phyloP scores from a whole-genome alignment of 768 basidiomycete genomes.

The Lentinula sp. region DNA sequence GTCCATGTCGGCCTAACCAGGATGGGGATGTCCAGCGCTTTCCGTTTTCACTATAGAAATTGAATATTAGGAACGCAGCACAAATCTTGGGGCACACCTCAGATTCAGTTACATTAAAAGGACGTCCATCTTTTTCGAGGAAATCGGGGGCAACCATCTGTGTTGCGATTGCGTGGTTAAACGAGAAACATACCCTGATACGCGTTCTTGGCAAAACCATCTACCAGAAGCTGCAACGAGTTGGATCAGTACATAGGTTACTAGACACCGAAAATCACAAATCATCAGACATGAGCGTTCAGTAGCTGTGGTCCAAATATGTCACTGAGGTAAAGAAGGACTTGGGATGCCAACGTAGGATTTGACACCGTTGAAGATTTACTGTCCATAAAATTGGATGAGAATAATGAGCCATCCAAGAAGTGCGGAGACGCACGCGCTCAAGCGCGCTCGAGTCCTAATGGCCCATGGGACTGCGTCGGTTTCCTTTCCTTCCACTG shows the following conservation, averaged over 20 bases:
- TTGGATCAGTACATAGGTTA: neutral
- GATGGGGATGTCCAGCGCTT: neutral
- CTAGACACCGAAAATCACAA: too few species aligned
- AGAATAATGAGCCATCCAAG: too few species aligned
- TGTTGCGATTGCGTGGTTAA: neutral
- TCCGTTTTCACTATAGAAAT: neutral
- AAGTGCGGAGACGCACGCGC: too few species aligned
- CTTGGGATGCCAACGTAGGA: conserved; percentile 38
- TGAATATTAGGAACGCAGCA: neutral
- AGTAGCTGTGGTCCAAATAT: conserved; percentile 27
- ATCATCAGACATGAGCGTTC: conserved; percentile 19
- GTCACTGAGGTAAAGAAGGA: conserved; percentile 33
- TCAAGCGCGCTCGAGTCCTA: too few species aligned
- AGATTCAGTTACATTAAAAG: neutral
- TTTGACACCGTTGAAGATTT: conserved; percentile 28
- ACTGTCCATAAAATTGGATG: too few species aligned
- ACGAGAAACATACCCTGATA: neutral
- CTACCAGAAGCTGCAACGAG: conserved; percentile 6
- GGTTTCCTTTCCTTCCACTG: too few species aligned
- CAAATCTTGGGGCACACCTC: neutral
- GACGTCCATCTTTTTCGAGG: conserved; percentile 7
- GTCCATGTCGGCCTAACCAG: conserved; percentile 24
- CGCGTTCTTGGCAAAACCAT: conserved; percentile 11
- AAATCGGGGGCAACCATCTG: conserved; percentile 11
- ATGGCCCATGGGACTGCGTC: too few species aligned